Evolutionary conservation across 2,329 filamentous ascomycete genomes (phyloP).

Genomic region (Monosporascus sp.): DNA sequence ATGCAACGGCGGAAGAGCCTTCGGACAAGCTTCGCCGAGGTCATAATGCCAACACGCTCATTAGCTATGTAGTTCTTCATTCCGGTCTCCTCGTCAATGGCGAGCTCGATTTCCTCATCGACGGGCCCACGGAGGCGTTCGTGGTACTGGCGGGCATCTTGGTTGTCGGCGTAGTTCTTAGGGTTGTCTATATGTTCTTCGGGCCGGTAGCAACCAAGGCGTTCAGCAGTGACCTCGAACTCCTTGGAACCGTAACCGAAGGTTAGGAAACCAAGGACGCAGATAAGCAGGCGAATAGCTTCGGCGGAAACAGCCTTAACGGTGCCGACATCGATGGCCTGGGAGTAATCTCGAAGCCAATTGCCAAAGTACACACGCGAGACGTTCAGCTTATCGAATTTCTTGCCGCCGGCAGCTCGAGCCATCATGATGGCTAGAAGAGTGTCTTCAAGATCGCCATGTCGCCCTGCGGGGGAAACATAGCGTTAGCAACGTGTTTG

Average conservation of each 20-base stretch:
- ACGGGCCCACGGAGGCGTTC: conserved; percentile 74
- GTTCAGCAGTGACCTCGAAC: conserved; percentile 76
- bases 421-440: conserved; percentile 66
- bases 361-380: conserved; percentile 94
- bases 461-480: conserved; percentile 52
- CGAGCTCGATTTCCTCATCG: conserved; percentile 72
- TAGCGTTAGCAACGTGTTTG: conserved; percentile 9
- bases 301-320: conserved; percentile 87
- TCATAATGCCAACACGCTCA: conserved; percentile 72
- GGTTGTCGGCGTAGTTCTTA: conserved; percentile 83
- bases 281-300: conserved; percentile 84
- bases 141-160: conserved; percentile 81
- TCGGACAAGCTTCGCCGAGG: conserved; percentile 72
- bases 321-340: conserved; percentile 89
- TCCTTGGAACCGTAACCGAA: conserved; percentile 81
- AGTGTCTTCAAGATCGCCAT: conserved; percentile 90
- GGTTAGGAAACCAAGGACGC: conserved; percentile 83
- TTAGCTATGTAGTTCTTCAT: conserved; percentile 96
- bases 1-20: conserved; percentile 70
- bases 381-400: conserved; percentile 83
- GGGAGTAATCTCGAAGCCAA: conserved; percentile 90
- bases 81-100: conserved; percentile 68
- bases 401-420: conserved; percentile 57
- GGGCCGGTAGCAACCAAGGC: conserved; percentile 75
- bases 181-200: conserved; percentile 78